These are phyloP conservation scores for Tulasnella sp. DNA, from an alignment of 768 basidiomycete species.

Conservation along the genomic window DNA sequence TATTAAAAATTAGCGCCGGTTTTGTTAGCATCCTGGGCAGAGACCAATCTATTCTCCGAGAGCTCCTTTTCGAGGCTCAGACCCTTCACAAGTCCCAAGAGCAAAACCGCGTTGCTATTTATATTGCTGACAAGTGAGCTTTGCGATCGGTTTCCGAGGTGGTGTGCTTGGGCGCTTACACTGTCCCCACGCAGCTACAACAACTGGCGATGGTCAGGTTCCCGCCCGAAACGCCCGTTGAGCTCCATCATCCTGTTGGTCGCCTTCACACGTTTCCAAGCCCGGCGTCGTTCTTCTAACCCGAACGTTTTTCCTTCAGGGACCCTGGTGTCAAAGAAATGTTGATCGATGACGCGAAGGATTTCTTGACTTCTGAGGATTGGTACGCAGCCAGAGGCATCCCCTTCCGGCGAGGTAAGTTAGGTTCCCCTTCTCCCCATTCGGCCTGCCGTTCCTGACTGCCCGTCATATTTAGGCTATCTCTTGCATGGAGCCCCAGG, in stretches of 20 bases:
- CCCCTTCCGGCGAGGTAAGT: conserved; percentile 74
- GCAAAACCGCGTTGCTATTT: conserved; percentile 51
- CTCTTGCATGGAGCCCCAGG: conserved; percentile 61
- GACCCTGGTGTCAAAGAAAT: conserved; percentile 65
- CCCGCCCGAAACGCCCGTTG: conserved; percentile 61
- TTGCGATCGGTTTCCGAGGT: neutral
- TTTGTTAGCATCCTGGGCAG: conserved; percentile 49
- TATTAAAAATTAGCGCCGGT: neutral
- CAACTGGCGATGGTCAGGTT: conserved; percentile 53
- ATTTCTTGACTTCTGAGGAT: conserved; percentile 61
- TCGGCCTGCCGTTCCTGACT: conserved; percentile 32
- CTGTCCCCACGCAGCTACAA: conserved; percentile 29
- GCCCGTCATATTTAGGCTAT: conserved; percentile 34
- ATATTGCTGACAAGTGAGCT: conserved; percentile 35
- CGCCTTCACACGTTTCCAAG: neutral
- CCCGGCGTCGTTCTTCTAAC: neutral
- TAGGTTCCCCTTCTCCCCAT: conserved; percentile 39
- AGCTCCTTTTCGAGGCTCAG: conserved; percentile 55
- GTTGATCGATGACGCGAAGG: conserved; percentile 61
- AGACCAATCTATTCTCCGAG: conserved; percentile 45
- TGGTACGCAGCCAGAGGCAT: conserved; percentile 79
- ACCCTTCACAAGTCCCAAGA: conserved; percentile 49
- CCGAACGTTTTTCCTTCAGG: neutral
- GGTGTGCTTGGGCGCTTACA: conserved; percentile 27
- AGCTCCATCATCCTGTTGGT: conserved; percentile 55